phyloP scores from a whole-genome alignment of 108 stramenopile genomes.

The Skeletonema tropicum region DNA sequence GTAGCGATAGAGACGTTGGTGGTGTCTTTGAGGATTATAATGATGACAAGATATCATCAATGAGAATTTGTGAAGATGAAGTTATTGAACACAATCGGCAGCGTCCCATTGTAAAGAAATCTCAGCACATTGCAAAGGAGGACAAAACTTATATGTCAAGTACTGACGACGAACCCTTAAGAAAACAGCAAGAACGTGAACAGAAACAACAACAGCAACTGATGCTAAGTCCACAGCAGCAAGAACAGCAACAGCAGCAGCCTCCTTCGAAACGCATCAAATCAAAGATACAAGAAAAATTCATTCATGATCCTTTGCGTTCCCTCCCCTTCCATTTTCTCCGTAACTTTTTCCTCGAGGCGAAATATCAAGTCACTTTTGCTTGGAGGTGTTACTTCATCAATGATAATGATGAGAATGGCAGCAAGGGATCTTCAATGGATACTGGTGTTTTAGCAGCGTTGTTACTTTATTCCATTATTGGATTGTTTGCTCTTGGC shows the following conservation, averaged over 20 bases:
- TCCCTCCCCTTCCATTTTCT: slow-evolving; percentile 26
- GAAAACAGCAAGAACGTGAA: background rate
- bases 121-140: background rate
- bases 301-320: slow-evolving; percentile 34
- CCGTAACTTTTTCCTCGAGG: slow-evolving; percentile 22
- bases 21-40: background rate
- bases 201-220: slow-evolving; percentile 1
- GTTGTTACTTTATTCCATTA: background rate
- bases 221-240: too few species aligned
- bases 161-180: background rate
- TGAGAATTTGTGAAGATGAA: background rate
- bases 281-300: slow-evolving; percentile 22
- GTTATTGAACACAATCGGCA: background rate
- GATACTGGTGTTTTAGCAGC: background rate
- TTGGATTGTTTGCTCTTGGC: background rate
- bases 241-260: background rate
- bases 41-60: background rate
- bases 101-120: background rate
- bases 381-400: slow-evolving; percentile 10
- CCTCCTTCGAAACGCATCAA: slow-evolving; percentile 9
- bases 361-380: slow-evolving; percentile 3
- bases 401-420: background rate
- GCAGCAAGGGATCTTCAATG: background rate
- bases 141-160: background rate
- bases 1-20: background rate